Evolutionary conservation across 73 alveolate species (phyloP).

Genomic region (Tetrahymena elliotti): DNA sequence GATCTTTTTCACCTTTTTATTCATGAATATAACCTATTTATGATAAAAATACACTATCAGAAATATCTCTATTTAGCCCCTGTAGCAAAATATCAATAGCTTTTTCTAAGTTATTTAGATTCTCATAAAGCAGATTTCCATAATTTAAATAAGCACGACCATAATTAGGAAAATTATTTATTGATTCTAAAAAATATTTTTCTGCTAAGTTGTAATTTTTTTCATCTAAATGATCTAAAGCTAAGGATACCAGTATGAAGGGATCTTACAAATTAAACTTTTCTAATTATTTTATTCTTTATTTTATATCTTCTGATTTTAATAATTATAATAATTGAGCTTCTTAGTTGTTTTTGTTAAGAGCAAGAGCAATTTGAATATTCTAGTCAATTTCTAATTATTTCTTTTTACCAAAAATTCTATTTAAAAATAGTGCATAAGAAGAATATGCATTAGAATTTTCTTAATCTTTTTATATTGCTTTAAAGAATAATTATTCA

Average conservation of each 20-base stretch:
- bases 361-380: background rate
- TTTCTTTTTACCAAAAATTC: background rate
- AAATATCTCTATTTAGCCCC: background rate
- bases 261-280: background rate
- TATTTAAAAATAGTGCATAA: background rate
- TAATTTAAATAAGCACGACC: background rate
- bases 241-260: background rate
- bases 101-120: background rate
- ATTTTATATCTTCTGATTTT: background rate
- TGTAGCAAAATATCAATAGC: background rate
- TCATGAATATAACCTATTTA: background rate
- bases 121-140: background rate
- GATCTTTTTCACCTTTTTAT: background rate
- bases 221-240: background rate
- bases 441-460: background rate
- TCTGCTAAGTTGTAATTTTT: background rate
- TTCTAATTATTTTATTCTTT: background rate
- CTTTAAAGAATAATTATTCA: background rate
- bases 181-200: background rate
- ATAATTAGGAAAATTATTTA: background rate
- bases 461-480: background rate
- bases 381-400: background rate
- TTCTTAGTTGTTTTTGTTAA: background rate
- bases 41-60: background rate
- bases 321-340: background rate